Evolutionary conservation across 1,139 yeast species (phyloP).

Genomic region (Taphrina wiesneri): DNA sequence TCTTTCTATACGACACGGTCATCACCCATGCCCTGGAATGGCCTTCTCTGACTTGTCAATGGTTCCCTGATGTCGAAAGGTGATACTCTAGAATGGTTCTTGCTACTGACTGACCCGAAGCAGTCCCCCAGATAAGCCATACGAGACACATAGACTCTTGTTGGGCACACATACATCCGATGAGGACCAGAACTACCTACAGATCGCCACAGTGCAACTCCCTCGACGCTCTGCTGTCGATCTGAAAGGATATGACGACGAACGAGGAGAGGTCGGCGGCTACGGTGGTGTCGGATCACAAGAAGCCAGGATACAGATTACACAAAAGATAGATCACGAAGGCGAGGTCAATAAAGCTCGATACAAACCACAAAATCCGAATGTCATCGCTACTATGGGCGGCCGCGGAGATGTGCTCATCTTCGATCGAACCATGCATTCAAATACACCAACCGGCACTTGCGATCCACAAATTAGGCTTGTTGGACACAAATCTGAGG

Average conservation of each 20-base stretch:
- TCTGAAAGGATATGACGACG: conserved; percentile 47
- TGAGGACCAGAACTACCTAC: conserved; percentile 71
- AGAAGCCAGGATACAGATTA: conserved; percentile 53
- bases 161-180: conserved; percentile 89
- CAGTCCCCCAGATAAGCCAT: conserved; percentile 39
- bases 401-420: conserved; percentile 72
- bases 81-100: neutral
- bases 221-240: conserved; percentile 50
- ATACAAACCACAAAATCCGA: conserved; percentile 71
- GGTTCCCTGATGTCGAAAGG: conserved; percentile 50
- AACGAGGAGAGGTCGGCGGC: conserved; percentile 40
- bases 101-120: neutral
- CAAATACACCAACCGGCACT: conserved; percentile 46
- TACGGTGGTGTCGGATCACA: conserved; percentile 44
- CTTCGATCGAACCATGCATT: conserved; percentile 58
- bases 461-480: conserved; percentile 50
- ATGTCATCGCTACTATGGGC: conserved; percentile 70
- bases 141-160: conserved; percentile 51
- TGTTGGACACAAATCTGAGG: conserved; percentile 64
- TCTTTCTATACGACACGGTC: conserved; percentile 76
- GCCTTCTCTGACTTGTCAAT: conserved; percentile 55
- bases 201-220: conserved; percentile 71
- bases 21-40: conserved; percentile 66
- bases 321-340: conserved; percentile 53
- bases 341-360: conserved; percentile 80